Evolutionary conservation across 371 early-diverging fungal genomes (phyloP), one percentile per base, ranked within the genome.

Genomic region (Mortierella sp.): DNA sequence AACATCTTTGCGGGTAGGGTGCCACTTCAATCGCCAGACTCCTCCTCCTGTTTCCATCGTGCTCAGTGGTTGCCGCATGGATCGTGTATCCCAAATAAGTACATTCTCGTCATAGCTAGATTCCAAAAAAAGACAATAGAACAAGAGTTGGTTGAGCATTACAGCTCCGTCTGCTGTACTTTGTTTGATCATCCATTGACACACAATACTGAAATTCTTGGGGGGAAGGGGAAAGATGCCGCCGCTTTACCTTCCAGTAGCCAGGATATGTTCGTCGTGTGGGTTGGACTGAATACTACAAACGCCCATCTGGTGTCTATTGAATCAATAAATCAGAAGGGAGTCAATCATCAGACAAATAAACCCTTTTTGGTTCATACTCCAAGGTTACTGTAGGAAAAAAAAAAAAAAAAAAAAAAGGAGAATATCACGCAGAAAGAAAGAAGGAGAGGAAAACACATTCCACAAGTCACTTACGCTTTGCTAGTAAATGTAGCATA

Each of bases 1-100:
- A n/a, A 72, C 62, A 48, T 85, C 73, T 4, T 87, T 75, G 6
- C 85, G 83, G 0, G 84, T 85, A 1, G 97, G 97, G 67, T 97
- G 95, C 96, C 97, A 98, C 81, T 94, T 94, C 51, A 98, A 81
- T 16, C 97, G 84, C 98, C 98, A 98, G 18, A 95, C 95, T 2
- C 98, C 98, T 5, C 98, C 96, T 21, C 91, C 95, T 23, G 92
- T 88, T 23, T 86, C 88, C 43, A 84, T 69, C 14, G 91, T 91
- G 1, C 83, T 70, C 26, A 95, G 51, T 0, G 97, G 97, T n/a
- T 63, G 62, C 23, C 90, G 84, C 91, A 95, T 91, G 7, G 82
- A 84, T 3, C 98, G 88, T 1, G 90, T 92, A 75, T 98, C 98
- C 97, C 97, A 98, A 29, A 96, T 82, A 65, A 89, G 74, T 44